A percentile compares a stretch with the other conserved stretches of the same genome.
Conservation (phyloP, 257 asterid species). For the Lycium ferocissimum region DNA sequence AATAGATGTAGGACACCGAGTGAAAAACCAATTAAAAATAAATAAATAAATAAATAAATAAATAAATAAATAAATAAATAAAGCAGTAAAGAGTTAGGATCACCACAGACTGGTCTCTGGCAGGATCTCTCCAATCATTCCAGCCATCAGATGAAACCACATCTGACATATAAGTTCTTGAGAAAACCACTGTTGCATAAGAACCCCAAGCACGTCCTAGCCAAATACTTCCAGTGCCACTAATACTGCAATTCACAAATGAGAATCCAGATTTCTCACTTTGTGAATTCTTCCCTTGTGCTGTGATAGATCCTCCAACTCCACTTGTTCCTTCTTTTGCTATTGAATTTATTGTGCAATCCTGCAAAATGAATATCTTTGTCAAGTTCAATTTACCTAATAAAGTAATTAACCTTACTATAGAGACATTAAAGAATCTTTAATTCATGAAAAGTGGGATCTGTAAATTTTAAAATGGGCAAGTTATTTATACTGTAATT, state of each 20-base stretch:
- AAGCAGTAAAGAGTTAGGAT: neutral
- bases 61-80: too few species aligned
- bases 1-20: too few species aligned
- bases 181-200: conserved; percentile 65
- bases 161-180: conserved; percentile 65
- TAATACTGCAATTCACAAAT: conserved; percentile 67
- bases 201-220: conserved; percentile 89
- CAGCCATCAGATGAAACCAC: conserved; percentile 76
- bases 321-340: conserved; percentile 53
- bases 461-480: too few species aligned
- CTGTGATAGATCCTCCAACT: conserved; percentile 71
- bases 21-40: too few species aligned
- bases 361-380: conserved; percentile 40
- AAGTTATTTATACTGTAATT: too few species aligned
- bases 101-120: conserved; percentile 68
- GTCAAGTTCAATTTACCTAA: too few species aligned
- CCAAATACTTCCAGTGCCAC: conserved; percentile 77
- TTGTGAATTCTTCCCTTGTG: conserved; percentile 64
- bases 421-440: too few species aligned
- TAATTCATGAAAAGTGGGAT: too few species aligned
- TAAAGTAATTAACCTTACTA: neutral
- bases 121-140: conserved; percentile 72
- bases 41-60: too few species aligned
- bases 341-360: conserved; percentile 62
- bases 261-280: conserved; percentile 68